These are phyloP conservation scores for Xanthoconium separans DNA, from an alignment of 1,284 basidiomycete genomes.

Conservation along the genomic window DNA sequence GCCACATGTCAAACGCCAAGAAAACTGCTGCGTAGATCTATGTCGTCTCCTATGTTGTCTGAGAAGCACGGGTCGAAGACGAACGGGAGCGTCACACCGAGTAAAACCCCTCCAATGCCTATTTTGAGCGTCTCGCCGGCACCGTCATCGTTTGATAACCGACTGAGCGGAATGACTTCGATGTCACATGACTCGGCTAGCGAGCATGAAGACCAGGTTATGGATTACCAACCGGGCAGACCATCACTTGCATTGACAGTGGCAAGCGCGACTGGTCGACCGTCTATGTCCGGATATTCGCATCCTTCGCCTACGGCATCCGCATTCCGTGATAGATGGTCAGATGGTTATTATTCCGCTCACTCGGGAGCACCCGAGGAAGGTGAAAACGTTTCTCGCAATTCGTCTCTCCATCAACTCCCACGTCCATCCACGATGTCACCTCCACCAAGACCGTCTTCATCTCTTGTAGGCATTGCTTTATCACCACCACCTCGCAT, in stretches of 20 bases:
- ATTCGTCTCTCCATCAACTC: slow-evolving; percentile 15
- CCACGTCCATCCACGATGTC: slow-evolving; percentile 48
- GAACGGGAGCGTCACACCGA: slow-evolving; percentile 33
- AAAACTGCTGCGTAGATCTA: slow-evolving; percentile 38
- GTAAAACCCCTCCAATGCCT: slow-evolving; percentile 43
- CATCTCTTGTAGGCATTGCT: slow-evolving; percentile 40
- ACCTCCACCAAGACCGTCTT: slow-evolving; percentile 49
- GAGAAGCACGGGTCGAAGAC: slow-evolving; percentile 39
- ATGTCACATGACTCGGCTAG: slow-evolving; percentile 43
- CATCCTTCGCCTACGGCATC: slow-evolving; percentile 66
- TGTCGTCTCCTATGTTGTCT: slow-evolving; percentile 53
- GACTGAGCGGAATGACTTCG: slow-evolving; percentile 33
- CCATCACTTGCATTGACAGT: slow-evolving; percentile 37
- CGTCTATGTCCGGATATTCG: slow-evolving; percentile 57
- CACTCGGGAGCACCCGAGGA: slow-evolving; percentile 22
- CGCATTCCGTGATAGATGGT: slow-evolving; percentile 58
- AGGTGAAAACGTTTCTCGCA: slow-evolving; percentile 2
- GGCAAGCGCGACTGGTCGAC: slow-evolving; percentile 34
- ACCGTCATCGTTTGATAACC: slow-evolving; percentile 28
- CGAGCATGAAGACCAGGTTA: slow-evolving; percentile 34
- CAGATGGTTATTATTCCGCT: slow-evolving; percentile 31
- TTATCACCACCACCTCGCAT: slow-evolving; percentile 56
- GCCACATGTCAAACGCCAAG: slow-evolving; percentile 7
- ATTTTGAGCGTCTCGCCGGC: slow-evolving; percentile 31
- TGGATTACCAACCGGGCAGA: slow-evolving; percentile 29